phyloP scores from a whole-genome alignment of 768 basidiomycete genomes.

The Tricholoma bakamatsutake region DNA sequence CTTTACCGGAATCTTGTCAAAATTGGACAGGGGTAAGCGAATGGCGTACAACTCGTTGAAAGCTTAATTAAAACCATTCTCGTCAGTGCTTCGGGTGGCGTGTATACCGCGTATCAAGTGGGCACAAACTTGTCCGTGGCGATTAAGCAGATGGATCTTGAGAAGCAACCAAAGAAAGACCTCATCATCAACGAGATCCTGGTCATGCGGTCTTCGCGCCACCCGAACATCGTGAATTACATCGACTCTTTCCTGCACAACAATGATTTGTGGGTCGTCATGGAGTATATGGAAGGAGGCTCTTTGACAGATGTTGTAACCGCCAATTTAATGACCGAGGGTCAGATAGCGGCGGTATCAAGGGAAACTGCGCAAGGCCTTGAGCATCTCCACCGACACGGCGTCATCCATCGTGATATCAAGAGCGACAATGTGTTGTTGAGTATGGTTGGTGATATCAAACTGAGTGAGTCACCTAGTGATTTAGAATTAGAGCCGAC shows the following conservation, averaged over 20 bases:
- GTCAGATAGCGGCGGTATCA: slow-evolving; percentile 95
- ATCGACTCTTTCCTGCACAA: slow-evolving; percentile 98
- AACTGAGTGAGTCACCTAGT: slow-evolving; percentile 73
- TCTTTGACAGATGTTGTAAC: slow-evolving; percentile 94
- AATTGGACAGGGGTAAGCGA: slow-evolving; percentile 91
- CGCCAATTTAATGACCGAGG: slow-evolving; percentile 95
- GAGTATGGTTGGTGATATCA: slow-evolving; percentile 92
- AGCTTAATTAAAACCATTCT: slow-evolving; percentile 5
- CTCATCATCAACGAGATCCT: slow-evolving; percentile 99
- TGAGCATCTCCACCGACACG: slow-evolving; percentile 91
- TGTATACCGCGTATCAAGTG: slow-evolving; percentile 97
- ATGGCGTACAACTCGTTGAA: slow-evolving; percentile 4
- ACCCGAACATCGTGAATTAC: slow-evolving; percentile 99
- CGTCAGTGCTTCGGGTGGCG: slow-evolving; percentile 87
- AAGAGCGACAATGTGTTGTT: slow-evolving; percentile 97
- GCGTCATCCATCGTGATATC: slow-evolving; percentile 98
- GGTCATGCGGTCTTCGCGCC: slow-evolving; percentile 94
- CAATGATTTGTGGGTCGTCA: slow-evolving; percentile 99
- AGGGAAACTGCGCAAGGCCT: slow-evolving; percentile 91
- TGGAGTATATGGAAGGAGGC: slow-evolving; percentile 99
- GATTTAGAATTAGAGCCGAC: not conserved
- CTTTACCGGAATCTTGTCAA: slow-evolving; percentile 90
- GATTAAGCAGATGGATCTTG: slow-evolving; percentile 99
- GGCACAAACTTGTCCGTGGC: slow-evolving; percentile 92
- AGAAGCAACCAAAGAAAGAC: slow-evolving; percentile 99